Evolutionary conservation across 805 yeast genomes (phyloP), one percentile per base, ranked within the genome.

Genomic region (Myxozyma geophila): DNA sequence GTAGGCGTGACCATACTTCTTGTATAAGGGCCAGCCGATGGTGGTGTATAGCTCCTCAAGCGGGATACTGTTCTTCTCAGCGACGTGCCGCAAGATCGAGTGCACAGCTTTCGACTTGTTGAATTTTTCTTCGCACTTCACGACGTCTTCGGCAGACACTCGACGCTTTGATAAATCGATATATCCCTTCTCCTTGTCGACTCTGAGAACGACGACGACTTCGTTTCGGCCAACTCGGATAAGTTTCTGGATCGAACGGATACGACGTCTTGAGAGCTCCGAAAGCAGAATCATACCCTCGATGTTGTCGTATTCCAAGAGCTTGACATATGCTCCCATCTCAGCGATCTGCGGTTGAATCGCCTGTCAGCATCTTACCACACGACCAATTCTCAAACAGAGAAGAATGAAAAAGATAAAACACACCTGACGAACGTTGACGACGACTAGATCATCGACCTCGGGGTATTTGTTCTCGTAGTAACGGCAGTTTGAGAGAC

Each of bases 361-460:
- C 28, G 21, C 37, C 19, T 33, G 12, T 19, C 33, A 21, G 12
- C 37, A 17, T 10, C 21, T n/a, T 19, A 10, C 33, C 51, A 44
- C 35, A 13, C 43, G 15, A 28, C 28, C 28, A 19, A 54, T 39
- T 13, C 19, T 17, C 19, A 36, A 23, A 23, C 46, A 49, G 13
- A 36, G 2, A 50, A 10, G 6, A 35, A 21, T 2, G 39, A 23
- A 41, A 7, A 39, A 2, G 4, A 39, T 39, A 2, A 28, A n/a
- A 12, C 68, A 3, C 60, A 70, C 71, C 77, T 90, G 96, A 78
- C 90, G 96, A 71, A 95, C 99, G 79, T 95, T 95, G 75, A 95
- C 99, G 96, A 95, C 93, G 69, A 95, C 98, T 71, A 95, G 96
- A 77, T 95, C 99, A 72, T 95, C 99, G 74, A 95, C 96, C 79